phyloP scores from a whole-genome alignment of 1,139 yeast genomes.

The Saccharomycopsis phalli region DNA sequence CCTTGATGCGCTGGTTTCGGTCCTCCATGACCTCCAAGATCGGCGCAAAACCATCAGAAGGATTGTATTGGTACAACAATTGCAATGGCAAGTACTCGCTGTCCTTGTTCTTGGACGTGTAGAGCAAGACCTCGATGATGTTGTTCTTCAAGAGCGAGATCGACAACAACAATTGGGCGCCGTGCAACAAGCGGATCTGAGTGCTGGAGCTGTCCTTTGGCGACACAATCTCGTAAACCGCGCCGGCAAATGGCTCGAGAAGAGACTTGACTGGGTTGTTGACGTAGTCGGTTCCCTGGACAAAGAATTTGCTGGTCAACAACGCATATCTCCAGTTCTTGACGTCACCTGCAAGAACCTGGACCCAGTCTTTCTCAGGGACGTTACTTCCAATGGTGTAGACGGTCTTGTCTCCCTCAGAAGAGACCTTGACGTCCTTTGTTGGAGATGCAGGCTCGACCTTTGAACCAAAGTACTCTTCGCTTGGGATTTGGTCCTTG shows the following conservation, averaged over 20 bases:
- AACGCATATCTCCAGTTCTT: conserved; percentile 91
- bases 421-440: conserved; percentile 21
- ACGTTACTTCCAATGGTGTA: conserved; percentile 34
- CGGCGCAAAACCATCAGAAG: conserved; percentile 90
- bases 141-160: conserved; percentile 41
- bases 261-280: conserved; percentile 73
- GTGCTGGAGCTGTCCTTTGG: conserved; percentile 45
- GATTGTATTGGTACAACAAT: conserved; percentile 69
- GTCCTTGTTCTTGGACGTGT: conserved; percentile 85
- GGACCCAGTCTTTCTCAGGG: conserved; percentile 68
- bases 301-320: conserved; percentile 67
- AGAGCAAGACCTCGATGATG: conserved; percentile 59
- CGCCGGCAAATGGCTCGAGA: conserved; percentile 62
- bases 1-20: conserved; percentile 88
- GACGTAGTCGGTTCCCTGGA: conserved; percentile 76
- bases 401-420: conserved; percentile 29
- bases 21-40: conserved; percentile 83
- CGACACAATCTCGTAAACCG: conserved; percentile 55
- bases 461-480: conserved; percentile 81
- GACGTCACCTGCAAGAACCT: conserved; percentile 67
- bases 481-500: conserved; percentile 72
- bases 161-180: conserved; percentile 54
- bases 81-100: conserved; percentile 65
- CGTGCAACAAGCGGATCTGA: conserved; percentile 55
- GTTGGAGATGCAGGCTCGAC: conserved; percentile 34